Evolutionary conservation across 1,139 yeast genomes (phyloP), one percentile per base, ranked within the genome.

Genomic region (Suhomyces taliae): DNA sequence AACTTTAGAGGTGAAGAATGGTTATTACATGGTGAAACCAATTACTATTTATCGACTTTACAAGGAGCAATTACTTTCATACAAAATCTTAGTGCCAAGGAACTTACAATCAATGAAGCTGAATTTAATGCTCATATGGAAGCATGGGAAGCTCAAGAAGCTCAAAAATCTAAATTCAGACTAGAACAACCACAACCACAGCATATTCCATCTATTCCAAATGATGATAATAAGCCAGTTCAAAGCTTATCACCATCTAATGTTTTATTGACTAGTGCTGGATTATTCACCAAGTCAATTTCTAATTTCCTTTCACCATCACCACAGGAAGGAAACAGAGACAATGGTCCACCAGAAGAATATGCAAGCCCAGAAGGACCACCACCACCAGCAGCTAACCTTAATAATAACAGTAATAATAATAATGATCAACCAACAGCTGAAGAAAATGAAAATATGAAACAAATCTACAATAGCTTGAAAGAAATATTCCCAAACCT

Each of bases 1-100:
- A 74, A 93, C 47, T 93, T 87, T 64, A 71, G 98, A 54, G 82
- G 82, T 42, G 82, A 80, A 5, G 89, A 82, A 45, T 86, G 90
- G 75, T 71, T 88, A 37, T 56, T 60, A 33, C 82, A 79, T 51
- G 97, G 98, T 3, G 98, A 91, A 62, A 85, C 93, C 0, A 87
- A 93, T 37, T 91, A 91, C 62, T 91, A 91, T 62, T 71, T 91
- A 46, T 86, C 95, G 35, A 87, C 95, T n/a, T 67, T 89, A 31
- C 90, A 88, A 59, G 95, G 93, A 3, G 97, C 97, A 0, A 78
- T 90, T 32, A 78, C 83, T 47, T 91, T 90, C 61, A 79, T 91
- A 27, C 80, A 83, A 49, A 79, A 81, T 24, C 65, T 91, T 40
- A 79, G 75, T 40, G 66, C 70, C 38, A 77, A 79, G 2, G 80